Conservation (phyloP, 2,329 filamentous ascomycete genomes). For the Hymenoscyphus occultus region DNA sequence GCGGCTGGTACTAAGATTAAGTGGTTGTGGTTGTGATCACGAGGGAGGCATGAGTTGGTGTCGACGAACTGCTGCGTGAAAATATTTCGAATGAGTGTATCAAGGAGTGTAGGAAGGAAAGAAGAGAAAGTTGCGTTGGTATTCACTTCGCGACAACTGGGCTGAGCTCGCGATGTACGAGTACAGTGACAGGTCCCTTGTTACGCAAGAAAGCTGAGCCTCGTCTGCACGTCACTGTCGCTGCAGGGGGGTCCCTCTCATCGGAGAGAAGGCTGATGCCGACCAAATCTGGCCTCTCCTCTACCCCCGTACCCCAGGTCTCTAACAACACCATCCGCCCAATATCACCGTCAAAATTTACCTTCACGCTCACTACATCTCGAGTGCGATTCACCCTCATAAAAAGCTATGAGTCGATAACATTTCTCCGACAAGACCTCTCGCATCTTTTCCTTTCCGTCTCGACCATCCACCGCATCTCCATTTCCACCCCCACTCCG, state of each 20-base stretch:
- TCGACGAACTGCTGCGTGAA: neutral
- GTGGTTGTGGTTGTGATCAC: neutral
- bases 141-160: neutral
- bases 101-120: neutral
- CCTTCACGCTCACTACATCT: neutral
- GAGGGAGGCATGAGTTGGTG: neutral
- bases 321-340: neutral
- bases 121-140: neutral
- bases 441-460: neutral
- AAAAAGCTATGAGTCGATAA: neutral
- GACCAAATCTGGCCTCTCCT: constrained; percentile 12
- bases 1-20: neutral
- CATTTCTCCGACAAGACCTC: neutral
- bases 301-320: too few species aligned
- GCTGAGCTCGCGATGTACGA: neutral
- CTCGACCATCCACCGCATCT: neutral
- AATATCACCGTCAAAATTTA: neutral
- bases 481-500: neutral
- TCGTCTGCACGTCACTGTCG: constrained; percentile 2
- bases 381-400: neutral
- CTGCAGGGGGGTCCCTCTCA: neutral
- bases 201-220: constrained; percentile 4
- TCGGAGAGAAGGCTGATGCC: constrained; percentile 13
- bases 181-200: neutral
- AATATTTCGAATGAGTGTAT: neutral